Conservation (phyloP, 257 asterid species). For the Forsythia suspensa region DNA sequence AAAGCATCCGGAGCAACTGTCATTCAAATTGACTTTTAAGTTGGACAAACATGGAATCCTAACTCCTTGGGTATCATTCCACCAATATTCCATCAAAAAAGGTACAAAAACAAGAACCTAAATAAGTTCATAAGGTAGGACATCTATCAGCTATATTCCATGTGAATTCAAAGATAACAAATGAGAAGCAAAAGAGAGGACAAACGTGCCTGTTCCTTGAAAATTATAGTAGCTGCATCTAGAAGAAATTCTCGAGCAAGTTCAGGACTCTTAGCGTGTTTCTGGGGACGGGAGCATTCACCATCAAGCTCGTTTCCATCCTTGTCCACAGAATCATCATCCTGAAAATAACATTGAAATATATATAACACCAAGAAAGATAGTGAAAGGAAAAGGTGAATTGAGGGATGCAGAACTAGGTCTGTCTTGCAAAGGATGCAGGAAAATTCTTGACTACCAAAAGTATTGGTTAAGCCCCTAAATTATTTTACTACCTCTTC, state of each 20-base stretch:
- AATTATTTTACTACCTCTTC: conserved; percentile 75
- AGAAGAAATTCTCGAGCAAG: conserved; percentile 99
- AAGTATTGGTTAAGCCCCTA: conserved; percentile 2
- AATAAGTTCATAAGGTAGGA: not conserved
- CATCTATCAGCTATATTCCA: not conserved
- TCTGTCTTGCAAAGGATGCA: not conserved
- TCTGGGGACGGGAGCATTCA: conserved; percentile 98
- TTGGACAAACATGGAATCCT: not conserved
- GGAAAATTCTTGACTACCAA: conserved; percentile 4
- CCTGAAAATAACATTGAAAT: conserved; percentile 46
- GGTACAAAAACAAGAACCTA: not conserved
- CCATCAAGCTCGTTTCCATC: conserved; percentile 91
- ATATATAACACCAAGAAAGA: conserved; percentile 2
- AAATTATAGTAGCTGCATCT: conserved; percentile 98
- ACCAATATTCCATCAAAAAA: not conserved
- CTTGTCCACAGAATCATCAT: conserved; percentile 97
- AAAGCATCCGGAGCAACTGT: not conserved
- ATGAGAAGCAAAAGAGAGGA: conserved; percentile 9
- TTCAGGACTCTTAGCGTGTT: conserved; percentile 99
- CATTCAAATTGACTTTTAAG: not conserved
- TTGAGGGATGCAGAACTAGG: conserved; percentile 15
- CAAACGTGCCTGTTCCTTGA: conserved; percentile 90
- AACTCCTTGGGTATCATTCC: not conserved
- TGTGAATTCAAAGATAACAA: not conserved
- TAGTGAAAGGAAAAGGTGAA: not conserved